Conservation (phyloP, 23 red algal genomes). For the Gracilaria gracilis region DNA sequence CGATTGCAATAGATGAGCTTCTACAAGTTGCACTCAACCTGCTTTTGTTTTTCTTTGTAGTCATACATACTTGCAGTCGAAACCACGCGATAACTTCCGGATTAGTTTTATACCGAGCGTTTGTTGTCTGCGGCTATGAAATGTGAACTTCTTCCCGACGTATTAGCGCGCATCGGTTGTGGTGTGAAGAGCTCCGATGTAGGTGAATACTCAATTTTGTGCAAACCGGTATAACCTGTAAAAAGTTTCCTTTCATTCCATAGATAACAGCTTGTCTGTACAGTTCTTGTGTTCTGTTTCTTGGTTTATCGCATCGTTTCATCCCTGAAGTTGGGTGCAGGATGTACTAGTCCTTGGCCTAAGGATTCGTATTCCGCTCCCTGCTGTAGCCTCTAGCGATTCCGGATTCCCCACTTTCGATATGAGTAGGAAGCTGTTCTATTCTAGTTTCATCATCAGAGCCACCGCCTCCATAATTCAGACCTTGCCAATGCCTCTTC, state of each 20-base stretch:
- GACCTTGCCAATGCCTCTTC: slow-evolving; percentile 56
- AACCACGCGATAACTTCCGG: neutral
- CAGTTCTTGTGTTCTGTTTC: neutral
- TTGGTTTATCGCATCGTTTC: too few relatives aligned
- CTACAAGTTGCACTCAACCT: neutral
- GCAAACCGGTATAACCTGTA: too few relatives aligned
- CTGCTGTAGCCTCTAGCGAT: slow-evolving; percentile 60
- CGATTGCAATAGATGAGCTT: neutral
- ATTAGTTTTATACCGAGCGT: neutral
- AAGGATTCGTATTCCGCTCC: neutral
- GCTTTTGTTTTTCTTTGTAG: too few relatives aligned
- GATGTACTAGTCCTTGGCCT: neutral
- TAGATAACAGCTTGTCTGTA: neutral
- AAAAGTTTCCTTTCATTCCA: neutral
- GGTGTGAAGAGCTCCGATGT: neutral
- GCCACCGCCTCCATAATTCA: slow-evolving; percentile 43
- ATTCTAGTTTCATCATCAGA: slow-evolving; percentile 31
- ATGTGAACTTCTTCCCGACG: neutral
- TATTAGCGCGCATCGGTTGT: neutral
- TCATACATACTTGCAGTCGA: neutral
- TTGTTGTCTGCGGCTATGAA: neutral
- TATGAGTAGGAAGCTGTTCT: slow-evolving; percentile 34
- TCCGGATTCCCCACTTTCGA: slow-evolving; percentile 54
- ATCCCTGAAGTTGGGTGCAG: too few relatives aligned
- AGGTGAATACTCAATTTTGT: neutral